A percentile compares a stretch with the other conserved stretches of the same genome.
These are phyloP conservation scores for Phylloporus sp. DNA, from an alignment of 768 basidiomycete genomes.

Conservation along the genomic window DNA sequence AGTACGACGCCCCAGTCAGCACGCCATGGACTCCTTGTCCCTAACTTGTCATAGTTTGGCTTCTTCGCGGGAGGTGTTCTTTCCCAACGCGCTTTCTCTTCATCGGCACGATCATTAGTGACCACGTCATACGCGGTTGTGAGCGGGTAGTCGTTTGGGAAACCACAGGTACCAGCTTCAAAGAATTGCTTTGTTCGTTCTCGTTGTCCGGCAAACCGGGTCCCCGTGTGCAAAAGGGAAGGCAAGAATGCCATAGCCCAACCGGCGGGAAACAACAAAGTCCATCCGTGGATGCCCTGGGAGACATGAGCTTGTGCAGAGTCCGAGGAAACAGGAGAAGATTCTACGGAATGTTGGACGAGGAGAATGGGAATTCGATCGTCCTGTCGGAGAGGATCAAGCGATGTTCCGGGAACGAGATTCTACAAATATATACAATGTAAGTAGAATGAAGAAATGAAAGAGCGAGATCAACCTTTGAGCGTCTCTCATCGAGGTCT, in stretches of 20 bases:
- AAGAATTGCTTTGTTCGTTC: slow-evolving; percentile 79
- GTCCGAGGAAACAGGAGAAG: slow-evolving; percentile 12
- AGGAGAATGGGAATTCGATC: slow-evolving; percentile 81
- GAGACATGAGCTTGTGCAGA: slow-evolving; percentile 23
- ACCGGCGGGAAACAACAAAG: slow-evolving; percentile 77
- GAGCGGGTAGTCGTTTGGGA: slow-evolving; percentile 78
- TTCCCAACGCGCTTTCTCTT: slow-evolving; percentile 65
- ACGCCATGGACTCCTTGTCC: slow-evolving; percentile 66
- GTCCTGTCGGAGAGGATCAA: slow-evolving; percentile 68
- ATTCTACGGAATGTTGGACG: slow-evolving; percentile 70
- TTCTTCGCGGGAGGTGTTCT: slow-evolving; percentile 87
- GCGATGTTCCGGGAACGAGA: slow-evolving; percentile 69
- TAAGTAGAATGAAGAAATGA: background rate
- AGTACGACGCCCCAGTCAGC: slow-evolving; percentile 75
- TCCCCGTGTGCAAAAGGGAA: slow-evolving; percentile 79
- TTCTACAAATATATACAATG: slow-evolving; percentile 43
- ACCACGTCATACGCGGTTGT: slow-evolving; percentile 51
- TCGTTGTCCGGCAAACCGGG: slow-evolving; percentile 80
- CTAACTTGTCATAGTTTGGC: slow-evolving; percentile 62
- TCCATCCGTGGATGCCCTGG: slow-evolving; percentile 77
- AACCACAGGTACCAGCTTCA: slow-evolving; percentile 71
- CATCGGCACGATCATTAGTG: slow-evolving; percentile 43
- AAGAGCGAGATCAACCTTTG: slow-evolving; percentile 47
- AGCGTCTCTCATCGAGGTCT: slow-evolving; percentile 79
- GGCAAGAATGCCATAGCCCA: slow-evolving; percentile 90